Evolutionary conservation across 2,329 filamentous ascomycete species (phyloP).

Genomic region (Cordyceps tenuipes): DNA sequence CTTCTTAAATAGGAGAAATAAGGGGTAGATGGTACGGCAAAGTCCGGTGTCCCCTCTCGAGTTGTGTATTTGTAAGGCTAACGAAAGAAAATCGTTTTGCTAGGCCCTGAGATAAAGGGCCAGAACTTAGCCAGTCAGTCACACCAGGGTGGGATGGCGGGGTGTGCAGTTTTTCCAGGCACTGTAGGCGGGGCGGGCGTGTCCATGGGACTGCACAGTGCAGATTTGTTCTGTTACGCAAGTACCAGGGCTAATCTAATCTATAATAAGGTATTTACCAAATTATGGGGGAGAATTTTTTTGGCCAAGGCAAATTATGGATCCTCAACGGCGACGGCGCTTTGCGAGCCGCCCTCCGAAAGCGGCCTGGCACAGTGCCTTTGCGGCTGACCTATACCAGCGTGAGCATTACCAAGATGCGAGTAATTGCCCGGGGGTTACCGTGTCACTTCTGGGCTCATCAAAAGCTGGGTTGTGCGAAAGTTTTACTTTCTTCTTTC

Average conservation of each 20-base stretch:
- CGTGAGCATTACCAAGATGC: slow-evolving; percentile 8
- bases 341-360: slow-evolving; percentile 10
- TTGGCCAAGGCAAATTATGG: background rate
- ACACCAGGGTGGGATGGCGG: slow-evolving; percentile 8
- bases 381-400: slow-evolving; percentile 10
- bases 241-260: background rate
- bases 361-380: slow-evolving; percentile 2
- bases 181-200: slow-evolving; percentile 5
- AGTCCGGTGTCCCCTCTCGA: slow-evolving; percentile 3
- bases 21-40: background rate
- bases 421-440: background rate
- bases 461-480: background rate
- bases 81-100: slow-evolving; percentile 2
- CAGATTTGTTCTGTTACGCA: slow-evolving; percentile 9
- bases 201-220: slow-evolving; percentile 3
- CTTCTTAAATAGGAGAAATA: background rate
- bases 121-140: background rate
- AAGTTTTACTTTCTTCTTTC: background rate
- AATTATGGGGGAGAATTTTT: background rate
- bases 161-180: slow-evolving; percentile 4
- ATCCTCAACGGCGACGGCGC: slow-evolving; percentile 8
- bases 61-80: slow-evolving; percentile 11
- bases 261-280: background rate
- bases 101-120: background rate
- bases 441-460: background rate